These are phyloP conservation scores for Nicotiana attenuata DNA, from an alignment of 257 asterid species.

Conservation along the genomic window DNA sequence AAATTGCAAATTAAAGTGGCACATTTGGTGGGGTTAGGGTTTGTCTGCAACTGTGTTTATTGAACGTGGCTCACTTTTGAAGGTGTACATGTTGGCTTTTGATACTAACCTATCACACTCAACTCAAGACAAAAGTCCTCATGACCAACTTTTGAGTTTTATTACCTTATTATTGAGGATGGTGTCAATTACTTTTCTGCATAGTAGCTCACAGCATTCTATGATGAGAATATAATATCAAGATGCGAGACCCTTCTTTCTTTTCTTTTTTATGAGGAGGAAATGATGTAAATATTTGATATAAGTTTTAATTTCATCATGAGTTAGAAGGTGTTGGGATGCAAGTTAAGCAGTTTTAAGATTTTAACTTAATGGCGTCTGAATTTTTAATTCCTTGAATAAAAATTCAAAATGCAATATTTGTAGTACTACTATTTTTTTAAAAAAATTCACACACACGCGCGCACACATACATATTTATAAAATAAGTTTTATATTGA, in stretches of 20 bases:
- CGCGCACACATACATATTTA: too few relatives aligned
- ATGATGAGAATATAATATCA: background rate
- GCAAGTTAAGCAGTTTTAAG: too few relatives aligned
- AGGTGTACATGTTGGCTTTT: constrained; percentile 5
- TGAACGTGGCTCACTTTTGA: constrained; percentile 28
- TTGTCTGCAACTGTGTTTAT: constrained; percentile 17
- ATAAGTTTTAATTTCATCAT: too few relatives aligned
- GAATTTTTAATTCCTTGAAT: too few relatives aligned
- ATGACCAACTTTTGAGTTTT: constrained; percentile 32
- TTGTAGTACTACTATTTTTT: too few relatives aligned
- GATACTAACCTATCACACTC: constrained; percentile 20
- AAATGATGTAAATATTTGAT: too few relatives aligned
- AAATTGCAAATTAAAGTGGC: constrained; percentile 17
- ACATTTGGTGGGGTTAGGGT: constrained; percentile 21
- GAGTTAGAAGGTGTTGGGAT: too few relatives aligned
- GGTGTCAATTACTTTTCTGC: constrained; percentile 3
- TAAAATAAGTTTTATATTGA: too few relatives aligned
- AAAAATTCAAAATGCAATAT: too few relatives aligned
- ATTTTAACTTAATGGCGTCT: too few relatives aligned
- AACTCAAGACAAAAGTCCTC: constrained; percentile 21
- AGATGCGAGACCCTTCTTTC: background rate
- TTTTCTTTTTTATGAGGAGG: too few relatives aligned
- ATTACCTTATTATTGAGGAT: constrained; percentile 25
- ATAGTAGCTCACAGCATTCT: constrained; percentile 4
- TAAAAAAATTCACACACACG: too few relatives aligned